Base-by-base conservation (phyloP, 371 early-diverging fungal species). In the Actinomucor elegans region DNA sequence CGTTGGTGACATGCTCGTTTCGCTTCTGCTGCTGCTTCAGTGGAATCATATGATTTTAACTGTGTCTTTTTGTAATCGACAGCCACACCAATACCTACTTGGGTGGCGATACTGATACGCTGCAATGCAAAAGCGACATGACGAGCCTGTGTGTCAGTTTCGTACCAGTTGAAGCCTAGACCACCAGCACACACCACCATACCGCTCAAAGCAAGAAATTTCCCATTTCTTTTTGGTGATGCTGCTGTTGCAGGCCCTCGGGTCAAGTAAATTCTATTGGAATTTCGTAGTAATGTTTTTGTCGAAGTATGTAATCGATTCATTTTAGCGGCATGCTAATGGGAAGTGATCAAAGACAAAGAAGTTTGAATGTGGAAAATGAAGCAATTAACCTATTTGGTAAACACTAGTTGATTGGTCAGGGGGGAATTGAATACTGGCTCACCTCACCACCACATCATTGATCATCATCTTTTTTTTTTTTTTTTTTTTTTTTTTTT, bases 51-150 rank as follows among this genome's bases (percentile, higher is more conserved):
- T 3, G 66, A 59, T 28, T 64, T 64, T n/a, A 69, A 59, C 46
- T 85, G 56, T 0, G 80, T 66, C 61, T 64, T 73, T 57, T 85
- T 82, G 61, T 88, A 88, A 44, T 88, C 85, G 17, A 73, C 40
- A 1, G 71, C 86, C 7, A 84, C 77, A 29, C 53, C 17, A 1
- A 73, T 62, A 7, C 77, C 81, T 1, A 76, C 66, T 21, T 64
- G 52, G 0, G 65, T 79, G 5, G 80, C 79, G 18, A 72, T 56
- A 15, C 67, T 52, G 27, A 65, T 63, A 5, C 84, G 72, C 42
- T 69, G 55, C 3, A 80, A 8, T 7, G 80, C 80, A 37, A 66
- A 27, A 1, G 56, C 47, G 11, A 62, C 51, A 52, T 78, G 80
- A 7, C 67, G 60, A 45, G 66, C 75, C 20, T 66, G 52, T 8